phyloP scores from a whole-genome alignment of 352 stramenopile species.

The Thalassiosira ordinaria region DNA sequence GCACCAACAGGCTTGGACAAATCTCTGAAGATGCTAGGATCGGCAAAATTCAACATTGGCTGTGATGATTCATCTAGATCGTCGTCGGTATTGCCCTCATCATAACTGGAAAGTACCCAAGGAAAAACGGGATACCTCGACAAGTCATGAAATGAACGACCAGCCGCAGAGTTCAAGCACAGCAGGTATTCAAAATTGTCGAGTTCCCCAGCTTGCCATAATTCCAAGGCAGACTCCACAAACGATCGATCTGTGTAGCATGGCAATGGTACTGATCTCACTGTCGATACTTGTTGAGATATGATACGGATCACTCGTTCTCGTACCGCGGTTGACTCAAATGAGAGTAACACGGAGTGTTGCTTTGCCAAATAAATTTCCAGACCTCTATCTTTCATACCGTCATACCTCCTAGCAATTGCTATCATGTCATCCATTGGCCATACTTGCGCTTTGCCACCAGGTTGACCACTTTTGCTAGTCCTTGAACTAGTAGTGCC shows the following conservation, averaged over 20 bases:
- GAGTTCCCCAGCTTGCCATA: slow-evolving; percentile 91
- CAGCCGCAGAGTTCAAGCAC: slow-evolving; percentile 95
- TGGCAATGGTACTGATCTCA: slow-evolving; percentile 32
- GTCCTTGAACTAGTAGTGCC: not conserved
- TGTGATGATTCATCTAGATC: slow-evolving; percentile 9
- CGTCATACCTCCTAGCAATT: slow-evolving; percentile 70
- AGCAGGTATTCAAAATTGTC: slow-evolving; percentile 99
- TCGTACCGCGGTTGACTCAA: slow-evolving; percentile 70
- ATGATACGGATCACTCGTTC: slow-evolving; percentile 75
- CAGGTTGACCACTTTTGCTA: slow-evolving; percentile 1
- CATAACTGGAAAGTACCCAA: slow-evolving; percentile 93
- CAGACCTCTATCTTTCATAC: slow-evolving; percentile 74
- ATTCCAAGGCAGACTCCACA: slow-evolving; percentile 67
- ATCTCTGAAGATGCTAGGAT: slow-evolving; percentile 90
- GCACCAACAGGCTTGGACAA: slow-evolving; percentile 94
- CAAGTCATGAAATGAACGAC: slow-evolving; percentile 93
- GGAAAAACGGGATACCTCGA: slow-evolving; percentile 94
- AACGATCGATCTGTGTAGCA: slow-evolving; percentile 81
- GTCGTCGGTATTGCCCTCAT: slow-evolving; percentile 8
- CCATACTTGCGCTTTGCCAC: slow-evolving; percentile 57
- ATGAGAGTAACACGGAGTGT: slow-evolving; percentile 63
- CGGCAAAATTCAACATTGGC: slow-evolving; percentile 85
- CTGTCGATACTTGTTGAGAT: slow-evolving; percentile 37
- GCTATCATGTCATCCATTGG: slow-evolving; percentile 60
- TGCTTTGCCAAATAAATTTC: slow-evolving; percentile 76